These are phyloP conservation scores for Mycena polygramma DNA, from an alignment of 768 basidiomycete species.

Conservation along the genomic window DNA sequence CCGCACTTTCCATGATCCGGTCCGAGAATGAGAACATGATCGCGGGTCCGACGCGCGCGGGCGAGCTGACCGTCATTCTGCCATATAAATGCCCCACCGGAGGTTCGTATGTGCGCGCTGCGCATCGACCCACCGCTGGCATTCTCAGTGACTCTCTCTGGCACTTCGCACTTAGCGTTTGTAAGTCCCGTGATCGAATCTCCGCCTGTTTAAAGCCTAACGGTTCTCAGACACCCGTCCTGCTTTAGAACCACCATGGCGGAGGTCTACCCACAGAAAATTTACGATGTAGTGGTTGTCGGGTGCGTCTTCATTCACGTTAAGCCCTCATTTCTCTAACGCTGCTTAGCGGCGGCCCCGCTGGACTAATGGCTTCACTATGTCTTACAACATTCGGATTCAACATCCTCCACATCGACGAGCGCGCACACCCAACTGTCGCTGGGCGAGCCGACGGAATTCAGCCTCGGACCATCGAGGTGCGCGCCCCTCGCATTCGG, in stretches of 20 bases:
- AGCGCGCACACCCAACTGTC: slow-evolving; percentile 34
- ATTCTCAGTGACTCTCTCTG: too few relatives aligned
- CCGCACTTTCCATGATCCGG: slow-evolving; percentile 8
- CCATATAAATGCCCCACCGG: background rate
- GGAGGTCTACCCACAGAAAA: slow-evolving; percentile 21
- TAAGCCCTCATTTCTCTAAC: background rate
- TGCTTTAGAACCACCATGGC: slow-evolving; percentile 21
- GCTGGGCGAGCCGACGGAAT: slow-evolving; percentile 71
- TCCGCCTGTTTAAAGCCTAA: background rate
- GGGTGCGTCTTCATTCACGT: slow-evolving; percentile 24
- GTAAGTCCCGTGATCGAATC: background rate
- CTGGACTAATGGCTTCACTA: slow-evolving; percentile 37
- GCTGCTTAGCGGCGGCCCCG: slow-evolving; percentile 31
- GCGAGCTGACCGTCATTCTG: background rate
- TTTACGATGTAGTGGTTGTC: slow-evolving; percentile 39
- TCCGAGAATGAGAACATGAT: background rate
- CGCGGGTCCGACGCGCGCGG: slow-evolving; percentile 31
- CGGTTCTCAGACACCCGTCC: background rate
- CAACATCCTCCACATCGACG: slow-evolving; percentile 38
- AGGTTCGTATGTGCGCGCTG: too few relatives aligned
- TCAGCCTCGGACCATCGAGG: slow-evolving; percentile 66
- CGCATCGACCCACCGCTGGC: too few relatives aligned
- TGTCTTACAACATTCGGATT: slow-evolving; percentile 39
- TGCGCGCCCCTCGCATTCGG: background rate
- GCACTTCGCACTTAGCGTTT: too few relatives aligned